These are phyloP conservation scores for Chenopodium formosanum DNA, from an alignment of 148 eudicot species.

Conservation along the genomic window DNA sequence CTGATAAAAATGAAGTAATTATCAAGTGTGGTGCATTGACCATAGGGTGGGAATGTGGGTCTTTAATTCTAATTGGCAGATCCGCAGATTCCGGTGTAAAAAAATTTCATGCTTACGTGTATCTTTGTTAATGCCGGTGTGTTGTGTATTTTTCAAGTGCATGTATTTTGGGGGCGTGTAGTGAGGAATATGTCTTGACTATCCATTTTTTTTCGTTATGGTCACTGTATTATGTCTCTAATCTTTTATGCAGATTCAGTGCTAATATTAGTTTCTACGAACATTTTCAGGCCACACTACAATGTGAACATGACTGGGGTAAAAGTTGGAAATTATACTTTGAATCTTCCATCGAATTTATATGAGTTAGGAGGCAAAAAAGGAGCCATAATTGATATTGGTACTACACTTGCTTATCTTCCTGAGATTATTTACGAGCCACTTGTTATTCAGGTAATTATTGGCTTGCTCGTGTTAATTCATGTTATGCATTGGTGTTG, in stretches of 20 bases:
- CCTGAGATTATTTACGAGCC: slow-evolving; percentile 72
- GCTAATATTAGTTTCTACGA: not conserved
- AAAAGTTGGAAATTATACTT: slow-evolving; percentile 62
- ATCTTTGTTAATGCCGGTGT: too few species aligned
- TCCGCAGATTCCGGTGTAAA: too few species aligned
- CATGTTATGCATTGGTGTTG: not conserved
- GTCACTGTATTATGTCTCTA: slow-evolving; percentile 8
- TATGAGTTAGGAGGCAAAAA: slow-evolving; percentile 56
- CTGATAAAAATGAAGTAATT: not conserved
- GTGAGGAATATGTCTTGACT: not conserved
- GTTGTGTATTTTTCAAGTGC: too few species aligned
- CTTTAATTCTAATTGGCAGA: too few species aligned
- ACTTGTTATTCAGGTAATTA: slow-evolving; percentile 60
- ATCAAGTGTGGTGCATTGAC: not conserved
- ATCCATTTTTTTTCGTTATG: slow-evolving; percentile 5
- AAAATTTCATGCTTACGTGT: too few species aligned
- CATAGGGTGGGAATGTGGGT: too few species aligned
- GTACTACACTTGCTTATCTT: slow-evolving; percentile 90
- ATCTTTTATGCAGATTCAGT: not conserved
- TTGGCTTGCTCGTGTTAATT: slow-evolving; percentile 4
- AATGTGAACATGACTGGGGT: slow-evolving; percentile 89
- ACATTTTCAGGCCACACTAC: slow-evolving; percentile 73
- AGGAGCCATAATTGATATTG: slow-evolving; percentile 83
- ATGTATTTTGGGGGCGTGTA: not conserved
- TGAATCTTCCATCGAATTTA: slow-evolving; percentile 52